Percentiles rank a stretch among this genome's conserved stretches.
Conservation (phyloP, 2,329 filamentous ascomycete species). For the Trichoderma koningiopsis region DNA sequence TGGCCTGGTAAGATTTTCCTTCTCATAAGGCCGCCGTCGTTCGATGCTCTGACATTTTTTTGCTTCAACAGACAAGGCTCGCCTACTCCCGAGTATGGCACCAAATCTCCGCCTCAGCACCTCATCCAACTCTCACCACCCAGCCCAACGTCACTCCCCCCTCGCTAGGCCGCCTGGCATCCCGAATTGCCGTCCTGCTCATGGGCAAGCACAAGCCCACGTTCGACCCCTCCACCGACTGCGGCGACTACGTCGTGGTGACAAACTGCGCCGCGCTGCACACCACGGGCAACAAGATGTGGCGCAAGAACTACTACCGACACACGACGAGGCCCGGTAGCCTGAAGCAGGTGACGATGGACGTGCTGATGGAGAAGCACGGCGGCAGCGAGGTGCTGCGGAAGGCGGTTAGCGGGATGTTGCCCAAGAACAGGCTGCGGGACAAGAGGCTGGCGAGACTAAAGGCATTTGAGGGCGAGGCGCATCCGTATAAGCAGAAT, state of each 20-base stretch:
- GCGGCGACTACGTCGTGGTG: slow-evolving; percentile 97
- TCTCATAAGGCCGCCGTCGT: not conserved
- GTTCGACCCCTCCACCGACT: slow-evolving; percentile 95
- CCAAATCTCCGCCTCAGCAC: slow-evolving; percentile 71
- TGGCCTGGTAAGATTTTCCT: slow-evolving; percentile 19
- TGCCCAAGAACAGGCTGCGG: slow-evolving; percentile 92
- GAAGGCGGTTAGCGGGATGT: slow-evolving; percentile 92
- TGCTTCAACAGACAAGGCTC: slow-evolving; percentile 74
- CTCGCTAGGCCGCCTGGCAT: slow-evolving; percentile 86
- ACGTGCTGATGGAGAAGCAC: slow-evolving; percentile 89
- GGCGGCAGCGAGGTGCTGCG: slow-evolving; percentile 89
- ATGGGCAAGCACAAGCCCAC: slow-evolving; percentile 99
- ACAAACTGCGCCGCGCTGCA: slow-evolving; percentile 85
- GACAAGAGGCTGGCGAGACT: slow-evolving; percentile 84
- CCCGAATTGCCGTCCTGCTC: slow-evolving; percentile 79
- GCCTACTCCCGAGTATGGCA: slow-evolving; percentile 98
- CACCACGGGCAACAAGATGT: slow-evolving; percentile 87
- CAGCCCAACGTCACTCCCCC: slow-evolving; percentile 64
- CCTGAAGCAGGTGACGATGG: slow-evolving; percentile 89
- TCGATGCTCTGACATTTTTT: not conserved
- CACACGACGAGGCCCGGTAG: slow-evolving; percentile 90
- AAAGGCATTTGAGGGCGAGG: slow-evolving; percentile 93
- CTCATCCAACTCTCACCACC: slow-evolving; percentile 62
- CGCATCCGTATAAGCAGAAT: slow-evolving; percentile 91
- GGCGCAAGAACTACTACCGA: slow-evolving; percentile 93